Conservation (phyloP, 2,329 filamentous ascomycete genomes). For the Sporothrix mexicana region DNA sequence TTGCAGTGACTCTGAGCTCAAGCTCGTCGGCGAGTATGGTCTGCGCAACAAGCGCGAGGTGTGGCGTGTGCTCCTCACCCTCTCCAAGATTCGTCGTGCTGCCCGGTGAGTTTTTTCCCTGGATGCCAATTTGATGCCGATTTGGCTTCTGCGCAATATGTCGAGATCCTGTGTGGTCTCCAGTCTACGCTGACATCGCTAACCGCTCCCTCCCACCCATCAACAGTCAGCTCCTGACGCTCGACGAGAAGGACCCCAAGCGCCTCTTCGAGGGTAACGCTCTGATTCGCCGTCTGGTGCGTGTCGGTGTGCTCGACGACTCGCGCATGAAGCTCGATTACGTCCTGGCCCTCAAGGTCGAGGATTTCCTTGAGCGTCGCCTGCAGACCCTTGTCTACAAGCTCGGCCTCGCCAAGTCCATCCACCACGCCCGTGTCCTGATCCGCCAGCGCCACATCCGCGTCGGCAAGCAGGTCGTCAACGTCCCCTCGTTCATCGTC, state of each 20-base stretch:
- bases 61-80: conserved; percentile 98
- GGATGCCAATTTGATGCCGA: background rate
- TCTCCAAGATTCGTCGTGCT: conserved; percentile 99
- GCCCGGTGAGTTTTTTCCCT: conserved; percentile 73
- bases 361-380: conserved; percentile 99
- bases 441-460: conserved; percentile 99
- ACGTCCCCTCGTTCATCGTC: conserved; percentile 99
- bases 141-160: background rate
- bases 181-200: background rate
- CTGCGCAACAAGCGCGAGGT: conserved; percentile 99
- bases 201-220: conserved; percentile 1
- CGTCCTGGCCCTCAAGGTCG: conserved; percentile 97
- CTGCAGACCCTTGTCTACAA: conserved; percentile 99
- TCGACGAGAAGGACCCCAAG: conserved; percentile 99
- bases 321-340: conserved; percentile 99
- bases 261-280: conserved; percentile 99
- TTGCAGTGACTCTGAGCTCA: conserved; percentile 95
- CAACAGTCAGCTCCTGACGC: conserved; percentile 94
- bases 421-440: conserved; percentile 99
- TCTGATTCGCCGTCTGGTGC: conserved; percentile 99
- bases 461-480: conserved; percentile 99
- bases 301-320: conserved; percentile 99
- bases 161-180: background rate
- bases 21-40: conserved; percentile 99
- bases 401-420: conserved; percentile 99